Evolutionary conservation across 2,329 filamentous ascomycete species (phyloP).

Genomic region (Helotiales sp.): DNA sequence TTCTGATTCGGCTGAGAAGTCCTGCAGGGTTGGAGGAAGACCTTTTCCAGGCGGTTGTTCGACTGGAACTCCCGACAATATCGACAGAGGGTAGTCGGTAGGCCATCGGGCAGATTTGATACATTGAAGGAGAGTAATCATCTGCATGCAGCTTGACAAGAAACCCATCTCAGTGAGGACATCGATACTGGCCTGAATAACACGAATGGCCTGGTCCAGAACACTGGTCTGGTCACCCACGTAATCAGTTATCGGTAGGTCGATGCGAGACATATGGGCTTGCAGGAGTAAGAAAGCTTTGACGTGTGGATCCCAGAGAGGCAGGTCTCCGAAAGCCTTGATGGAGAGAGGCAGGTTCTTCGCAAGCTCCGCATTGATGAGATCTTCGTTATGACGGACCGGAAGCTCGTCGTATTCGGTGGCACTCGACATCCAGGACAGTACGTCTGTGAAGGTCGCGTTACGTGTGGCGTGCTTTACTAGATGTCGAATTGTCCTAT

Average conservation of each 20-base stretch:
- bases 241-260: conserved; percentile 94
- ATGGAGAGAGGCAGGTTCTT: conserved; percentile 71
- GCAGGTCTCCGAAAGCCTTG: conserved; percentile 61
- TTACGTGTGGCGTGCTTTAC: conserved; percentile 75
- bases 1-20: conserved; percentile 39
- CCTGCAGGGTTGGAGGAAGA: conserved; percentile 43
- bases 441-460: conserved; percentile 78
- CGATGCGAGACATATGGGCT: conserved; percentile 90
- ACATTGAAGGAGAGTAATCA: conserved; percentile 86
- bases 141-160: conserved; percentile 75
- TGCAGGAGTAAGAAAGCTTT: conserved; percentile 94
- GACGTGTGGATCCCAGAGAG: conserved; percentile 98
- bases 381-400: conserved; percentile 96
- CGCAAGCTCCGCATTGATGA: conserved; percentile 91
- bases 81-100: conserved; percentile 75
- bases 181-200: conserved; percentile 94
- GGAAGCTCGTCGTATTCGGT: conserved; percentile 97
- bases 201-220: conserved; percentile 94
- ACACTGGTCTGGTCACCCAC: conserved; percentile 91
- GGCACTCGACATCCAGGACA: conserved; percentile 91
- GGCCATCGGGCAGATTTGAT: conserved; percentile 95
- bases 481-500: conserved; percentile 89
- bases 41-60: conserved; percentile 37
- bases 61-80: conserved; percentile 73
- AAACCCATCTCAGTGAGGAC: conserved; percentile 89